phyloP scores from a whole-genome alignment of 768 basidiomycete species.

The Lactarius sp. region DNA sequence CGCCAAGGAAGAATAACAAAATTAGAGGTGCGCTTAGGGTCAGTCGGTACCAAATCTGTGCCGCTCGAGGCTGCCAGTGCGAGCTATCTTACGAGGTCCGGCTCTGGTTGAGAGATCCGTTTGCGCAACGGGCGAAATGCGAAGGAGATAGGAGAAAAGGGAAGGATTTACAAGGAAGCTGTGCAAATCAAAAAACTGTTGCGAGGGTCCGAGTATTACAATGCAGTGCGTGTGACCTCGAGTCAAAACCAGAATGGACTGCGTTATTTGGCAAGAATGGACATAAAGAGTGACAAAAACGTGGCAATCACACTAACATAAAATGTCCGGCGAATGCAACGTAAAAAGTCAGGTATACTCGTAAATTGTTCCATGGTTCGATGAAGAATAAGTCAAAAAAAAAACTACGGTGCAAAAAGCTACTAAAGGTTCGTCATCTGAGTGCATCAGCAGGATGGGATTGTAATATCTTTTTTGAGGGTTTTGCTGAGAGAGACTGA shows the following conservation, averaged over 20 bases:
- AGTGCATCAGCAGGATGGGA: conserved; percentile 48
- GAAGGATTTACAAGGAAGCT: background rate
- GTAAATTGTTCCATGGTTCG: background rate
- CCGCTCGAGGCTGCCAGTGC: conserved; percentile 7
- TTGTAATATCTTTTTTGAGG: conserved; percentile 58
- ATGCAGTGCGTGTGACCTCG: conserved; percentile 8
- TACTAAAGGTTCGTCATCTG: background rate
- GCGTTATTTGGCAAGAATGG: conserved; percentile 11
- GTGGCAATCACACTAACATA: background rate
- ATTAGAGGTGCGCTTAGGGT: conserved; percentile 2
- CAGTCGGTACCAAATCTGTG: background rate
- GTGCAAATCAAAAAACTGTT: background rate
- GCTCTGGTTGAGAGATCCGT: background rate
- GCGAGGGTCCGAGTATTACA: conserved; percentile 1
- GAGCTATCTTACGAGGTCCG: background rate
- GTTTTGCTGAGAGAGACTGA: conserved; percentile 46
- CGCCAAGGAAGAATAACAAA: conserved; percentile 3
- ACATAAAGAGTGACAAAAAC: conserved; percentile 13
- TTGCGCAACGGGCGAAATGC: background rate
- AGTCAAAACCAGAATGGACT: background rate
- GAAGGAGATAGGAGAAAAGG: background rate
- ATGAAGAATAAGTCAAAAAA: background rate
- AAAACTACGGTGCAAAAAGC: background rate
- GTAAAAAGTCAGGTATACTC: background rate
- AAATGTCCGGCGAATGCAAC: background rate